Evolutionary conservation across 768 basidiomycete species (phyloP).

Genomic region (Thelephora aurantiotincta): DNA sequence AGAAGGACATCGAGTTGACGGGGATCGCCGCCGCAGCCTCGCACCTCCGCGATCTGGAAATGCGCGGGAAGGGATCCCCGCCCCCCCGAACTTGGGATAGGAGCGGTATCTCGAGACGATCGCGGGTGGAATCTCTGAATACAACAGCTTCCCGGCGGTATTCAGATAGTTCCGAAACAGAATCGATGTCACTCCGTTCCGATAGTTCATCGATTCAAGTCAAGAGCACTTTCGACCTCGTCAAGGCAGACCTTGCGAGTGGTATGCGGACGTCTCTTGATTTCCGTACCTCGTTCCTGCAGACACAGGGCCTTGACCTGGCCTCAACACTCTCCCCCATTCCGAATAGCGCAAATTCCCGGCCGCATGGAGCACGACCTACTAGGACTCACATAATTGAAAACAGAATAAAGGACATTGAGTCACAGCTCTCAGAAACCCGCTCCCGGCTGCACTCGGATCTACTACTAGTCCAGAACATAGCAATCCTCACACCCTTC

Average conservation of each 20-base stretch:
- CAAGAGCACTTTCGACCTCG: conserved; percentile 73
- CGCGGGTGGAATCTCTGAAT: background rate
- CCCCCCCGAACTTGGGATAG: conserved; percentile 25
- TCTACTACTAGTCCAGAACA: conserved; percentile 64
- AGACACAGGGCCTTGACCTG: conserved; percentile 19
- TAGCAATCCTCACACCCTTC: conserved; percentile 80
- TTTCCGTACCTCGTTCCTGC: conserved; percentile 13
- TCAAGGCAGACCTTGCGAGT: conserved; percentile 73
- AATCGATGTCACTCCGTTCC: conserved; percentile 36
- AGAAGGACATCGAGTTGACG: conserved; percentile 58
- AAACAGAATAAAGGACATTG: conserved; percentile 50
- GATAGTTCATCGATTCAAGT: conserved; percentile 48
- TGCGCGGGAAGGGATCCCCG: conserved; percentile 14
- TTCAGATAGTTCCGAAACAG: conserved; percentile 21
- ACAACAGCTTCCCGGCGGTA: background rate
- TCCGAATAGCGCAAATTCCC: conserved; percentile 4
- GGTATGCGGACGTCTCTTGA: conserved; percentile 22
- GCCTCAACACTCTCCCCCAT: conserved; percentile 8
- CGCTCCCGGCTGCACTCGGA: conserved; percentile 51
- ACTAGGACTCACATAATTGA: conserved; percentile 40
- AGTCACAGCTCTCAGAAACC: conserved; percentile 36
- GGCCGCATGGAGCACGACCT: conserved; percentile 24
- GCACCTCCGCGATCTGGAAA: conserved; percentile 57
- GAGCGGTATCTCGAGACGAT: conserved; percentile 6
- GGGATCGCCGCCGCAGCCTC: conserved; percentile 81